Evolutionary conservation across 1,284 basidiomycete species (phyloP).

Genomic region (Tausonia pullulans): DNA sequence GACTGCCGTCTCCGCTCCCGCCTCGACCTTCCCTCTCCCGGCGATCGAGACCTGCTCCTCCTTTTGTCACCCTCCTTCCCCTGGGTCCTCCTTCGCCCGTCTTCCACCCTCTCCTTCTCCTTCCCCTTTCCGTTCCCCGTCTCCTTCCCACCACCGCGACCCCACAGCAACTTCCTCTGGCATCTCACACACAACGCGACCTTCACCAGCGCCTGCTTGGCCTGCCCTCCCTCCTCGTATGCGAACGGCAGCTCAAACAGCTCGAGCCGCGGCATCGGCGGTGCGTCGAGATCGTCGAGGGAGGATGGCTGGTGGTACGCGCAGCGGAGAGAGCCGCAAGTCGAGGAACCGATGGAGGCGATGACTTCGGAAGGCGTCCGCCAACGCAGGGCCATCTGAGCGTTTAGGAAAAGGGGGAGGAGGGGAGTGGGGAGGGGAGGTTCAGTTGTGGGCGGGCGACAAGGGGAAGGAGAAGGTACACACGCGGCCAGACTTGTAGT

Average conservation of each 20-base stretch:
- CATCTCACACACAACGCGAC: slow-evolving; percentile 70
- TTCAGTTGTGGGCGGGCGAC: not conserved
- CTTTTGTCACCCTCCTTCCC: no score
- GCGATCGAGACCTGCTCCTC: no score
- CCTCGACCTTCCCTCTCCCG: no score
- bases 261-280: no score
- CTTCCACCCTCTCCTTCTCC: no score
- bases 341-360: slow-evolving; percentile 65
- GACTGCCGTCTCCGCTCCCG: no score
- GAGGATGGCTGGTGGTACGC: slow-evolving; percentile 41
- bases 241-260: slow-evolving; percentile 71
- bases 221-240: slow-evolving; percentile 64
- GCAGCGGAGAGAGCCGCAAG: slow-evolving; percentile 79
- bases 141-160: no score
- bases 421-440: not conserved
- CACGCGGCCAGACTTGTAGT: slow-evolving; percentile 83
- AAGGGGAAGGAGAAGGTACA: slow-evolving; percentile 17
- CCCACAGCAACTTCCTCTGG: slow-evolving; percentile 61
- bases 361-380: slow-evolving; percentile 80
- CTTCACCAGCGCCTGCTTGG: slow-evolving; percentile 74
- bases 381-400: slow-evolving; percentile 76
- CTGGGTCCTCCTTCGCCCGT: no score
- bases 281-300: not conserved
- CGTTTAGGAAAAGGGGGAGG: not conserved
- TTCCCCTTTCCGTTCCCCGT: no score